Base-by-base conservation (phyloP, 2,329 filamentous ascomycete genomes). In the Xylaria sp. region DNA sequence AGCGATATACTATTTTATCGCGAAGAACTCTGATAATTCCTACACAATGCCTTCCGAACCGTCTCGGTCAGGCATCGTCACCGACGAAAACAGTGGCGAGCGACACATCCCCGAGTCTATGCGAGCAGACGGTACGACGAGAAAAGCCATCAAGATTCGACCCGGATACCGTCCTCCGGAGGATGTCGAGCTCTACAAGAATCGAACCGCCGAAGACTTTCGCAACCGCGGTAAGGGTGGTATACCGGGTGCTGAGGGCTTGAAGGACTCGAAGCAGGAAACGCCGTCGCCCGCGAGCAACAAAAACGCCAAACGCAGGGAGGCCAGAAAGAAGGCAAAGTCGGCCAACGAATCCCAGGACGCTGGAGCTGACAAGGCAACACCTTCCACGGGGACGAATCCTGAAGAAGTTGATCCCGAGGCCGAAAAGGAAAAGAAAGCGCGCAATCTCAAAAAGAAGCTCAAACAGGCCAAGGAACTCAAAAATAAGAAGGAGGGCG, bases 161-260 rank as follows among this genome's bases (percentile, higher is more conserved):
- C 95, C 96, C 0, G 97, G 96, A 63, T 99, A 97, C 81, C 90
- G 90, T 40, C 97, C 96, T 1, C 93, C 94, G 0, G 96, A 99
- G 82, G 96, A 99, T 81, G 91, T 98, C 71, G 94, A 97, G 78
- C 86, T 97, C 54, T 99, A 99, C 87, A 97, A 94, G 83, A 97
- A 97, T 81, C 90, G 93, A 66, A 94, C 91, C 1, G 94, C 94
- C 59, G 92, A 96, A 79, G 89, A 89, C 59, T 97, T 92, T 83
- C 93, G 93, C 77, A 93, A 89, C 74, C 89, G 93, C 61, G 89
- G 88, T 31, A 86, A 83, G 70, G 89, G 88, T 66, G 91, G 88
- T 26, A 87, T 97, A 4, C 93, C 93, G 4, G 95, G 95, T 28
- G 92, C 93, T 1, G 88, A 87, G 56, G 86, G 86, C 5, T 73